phyloP scores from a whole-genome alignment of 2,329 filamentous ascomycete species.

The Cladophialophora carrionii region DNA sequence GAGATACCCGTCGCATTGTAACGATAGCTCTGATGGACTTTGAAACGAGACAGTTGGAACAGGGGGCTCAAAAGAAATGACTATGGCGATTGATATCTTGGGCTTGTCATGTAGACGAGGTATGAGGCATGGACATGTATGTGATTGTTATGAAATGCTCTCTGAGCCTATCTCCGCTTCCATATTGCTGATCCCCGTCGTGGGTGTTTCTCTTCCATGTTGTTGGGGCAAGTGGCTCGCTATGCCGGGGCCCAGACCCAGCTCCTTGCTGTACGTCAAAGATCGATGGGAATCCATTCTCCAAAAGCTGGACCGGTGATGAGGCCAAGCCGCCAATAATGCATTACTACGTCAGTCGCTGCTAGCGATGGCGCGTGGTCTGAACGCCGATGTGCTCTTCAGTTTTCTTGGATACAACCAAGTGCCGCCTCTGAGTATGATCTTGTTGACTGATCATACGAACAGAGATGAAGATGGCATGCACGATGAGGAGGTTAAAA shows the following conservation, averaged over 20 bases:
- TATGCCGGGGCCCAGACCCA: not conserved
- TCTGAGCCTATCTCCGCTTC: conserved; percentile 3
- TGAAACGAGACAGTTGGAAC: not conserved
- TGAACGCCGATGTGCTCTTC: not conserved
- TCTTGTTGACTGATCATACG: not conserved
- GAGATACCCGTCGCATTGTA: conserved; percentile 25
- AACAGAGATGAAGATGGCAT: not conserved
- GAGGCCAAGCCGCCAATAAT: conserved; percentile 6
- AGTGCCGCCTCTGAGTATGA: not conserved
- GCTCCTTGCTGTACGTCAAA: not conserved
- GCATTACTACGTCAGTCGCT: not conserved
- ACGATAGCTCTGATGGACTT: conserved; percentile 13
- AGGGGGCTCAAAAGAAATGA: not conserved
- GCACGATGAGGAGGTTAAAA: not conserved
- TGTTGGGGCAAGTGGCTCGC: not conserved
- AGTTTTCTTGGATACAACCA: not conserved
- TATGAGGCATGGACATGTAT: not conserved
- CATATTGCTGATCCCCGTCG: not conserved
- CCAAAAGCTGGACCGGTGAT: not conserved
- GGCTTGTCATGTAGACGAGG: not conserved
- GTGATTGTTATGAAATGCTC: not conserved
- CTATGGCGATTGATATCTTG: not conserved
- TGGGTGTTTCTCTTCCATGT: not conserved
- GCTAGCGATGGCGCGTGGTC: not conserved
- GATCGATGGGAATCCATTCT: not conserved